phyloP scores from a whole-genome alignment of 768 basidiomycete species.

The Termitomyces sp. region DNA sequence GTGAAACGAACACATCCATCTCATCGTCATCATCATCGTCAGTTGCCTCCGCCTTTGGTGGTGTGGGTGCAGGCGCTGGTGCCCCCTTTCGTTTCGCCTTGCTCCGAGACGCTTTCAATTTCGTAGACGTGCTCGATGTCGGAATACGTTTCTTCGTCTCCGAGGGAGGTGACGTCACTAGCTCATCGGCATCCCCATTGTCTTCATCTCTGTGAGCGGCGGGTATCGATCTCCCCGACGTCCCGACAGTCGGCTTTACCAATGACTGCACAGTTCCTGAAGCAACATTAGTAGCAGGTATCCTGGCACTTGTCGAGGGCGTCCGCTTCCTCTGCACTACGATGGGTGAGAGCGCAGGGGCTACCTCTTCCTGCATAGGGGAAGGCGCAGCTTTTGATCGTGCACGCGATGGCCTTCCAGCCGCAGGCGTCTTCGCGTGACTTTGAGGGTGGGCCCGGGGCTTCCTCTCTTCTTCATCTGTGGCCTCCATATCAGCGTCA shows the following conservation, averaged over 20 bases:
- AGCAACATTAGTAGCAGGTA: background rate
- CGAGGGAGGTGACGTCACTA: background rate
- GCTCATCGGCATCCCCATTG: constrained; percentile 3
- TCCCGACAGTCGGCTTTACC: background rate
- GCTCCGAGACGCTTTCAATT: background rate
- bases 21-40: background rate
- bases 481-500: constrained; percentile 5
- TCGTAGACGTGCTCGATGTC: background rate
- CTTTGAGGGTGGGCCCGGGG: constrained; percentile 6
- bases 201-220: background rate
- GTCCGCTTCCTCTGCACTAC: background rate
- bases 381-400: constrained; percentile 15
- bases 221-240: constrained; percentile 7
- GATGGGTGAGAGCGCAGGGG: constrained; percentile 5
- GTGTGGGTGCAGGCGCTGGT: background rate
- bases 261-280: background rate
- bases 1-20: background rate
- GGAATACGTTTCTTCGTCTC: background rate
- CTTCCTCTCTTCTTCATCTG: constrained; percentile 4
- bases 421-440: constrained; percentile 6
- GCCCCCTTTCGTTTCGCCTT: constrained; percentile 1
- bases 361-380: constrained; percentile 7
- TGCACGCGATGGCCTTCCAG: constrained; percentile 15
- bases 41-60: background rate
- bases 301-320: background rate